Evolutionary conservation across 2,329 filamentous ascomycete species (phyloP).

Genomic region (Trichoderma harzianum): DNA sequence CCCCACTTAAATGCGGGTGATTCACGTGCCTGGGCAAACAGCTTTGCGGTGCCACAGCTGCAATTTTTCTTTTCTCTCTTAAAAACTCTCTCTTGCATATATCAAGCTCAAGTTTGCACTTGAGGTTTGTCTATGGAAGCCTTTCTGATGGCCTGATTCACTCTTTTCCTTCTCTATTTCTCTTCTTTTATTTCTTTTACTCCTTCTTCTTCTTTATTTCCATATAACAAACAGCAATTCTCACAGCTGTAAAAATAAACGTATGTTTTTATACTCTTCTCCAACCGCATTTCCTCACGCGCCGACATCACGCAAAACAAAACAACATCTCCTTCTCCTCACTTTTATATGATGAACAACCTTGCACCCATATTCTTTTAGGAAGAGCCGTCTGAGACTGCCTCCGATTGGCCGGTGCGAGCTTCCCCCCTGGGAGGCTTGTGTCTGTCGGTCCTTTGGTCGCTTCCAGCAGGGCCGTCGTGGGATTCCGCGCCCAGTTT

Average conservation of each 20-base stretch:
- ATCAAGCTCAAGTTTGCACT: not conserved
- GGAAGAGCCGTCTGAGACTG: conserved; percentile 49
- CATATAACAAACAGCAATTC: not conserved
- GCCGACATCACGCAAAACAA: not conserved
- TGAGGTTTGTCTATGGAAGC: not conserved
- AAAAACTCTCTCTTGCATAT: not conserved
- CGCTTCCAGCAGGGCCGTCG: conserved; percentile 13
- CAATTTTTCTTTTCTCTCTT: conserved; percentile 9
- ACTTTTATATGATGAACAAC: conserved; percentile 40
- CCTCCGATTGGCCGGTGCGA: conserved; percentile 23
- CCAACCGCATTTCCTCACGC: not conserved
- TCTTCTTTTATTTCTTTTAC: not conserved
- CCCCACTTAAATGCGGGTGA: not conserved
- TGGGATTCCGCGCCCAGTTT: conserved; percentile 21
- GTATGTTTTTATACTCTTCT: not conserved
- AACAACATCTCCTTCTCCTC: conserved; percentile 1
- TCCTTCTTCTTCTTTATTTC: not conserved
- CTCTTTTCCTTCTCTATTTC: not conserved
- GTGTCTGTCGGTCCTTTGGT: conserved; percentile 10
- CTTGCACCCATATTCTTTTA: conserved; percentile 40
- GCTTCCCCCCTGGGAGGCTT: not conserved
- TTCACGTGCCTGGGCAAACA: conserved; percentile 8
- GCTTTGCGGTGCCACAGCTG: not conserved
- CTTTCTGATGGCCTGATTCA: not conserved
- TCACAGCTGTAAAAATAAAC: not conserved